Evolutionary conservation across 2,329 filamentous ascomycete species (phyloP).

Genomic region (Fusarium fujikuroi): DNA sequence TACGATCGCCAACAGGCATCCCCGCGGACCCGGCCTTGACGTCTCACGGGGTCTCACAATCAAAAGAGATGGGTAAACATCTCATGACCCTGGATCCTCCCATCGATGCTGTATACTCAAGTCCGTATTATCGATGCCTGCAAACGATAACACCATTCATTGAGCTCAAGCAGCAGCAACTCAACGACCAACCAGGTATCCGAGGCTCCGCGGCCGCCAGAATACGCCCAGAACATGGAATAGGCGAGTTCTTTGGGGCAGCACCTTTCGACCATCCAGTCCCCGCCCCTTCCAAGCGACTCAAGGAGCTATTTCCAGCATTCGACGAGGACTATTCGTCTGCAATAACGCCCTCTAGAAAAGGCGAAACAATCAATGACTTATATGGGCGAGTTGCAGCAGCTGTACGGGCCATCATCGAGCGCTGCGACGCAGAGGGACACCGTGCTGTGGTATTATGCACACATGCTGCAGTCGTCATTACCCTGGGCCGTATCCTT

Average conservation of each 20-base stretch:
- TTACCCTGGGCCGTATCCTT: conserved; percentile 83
- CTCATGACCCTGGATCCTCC: conserved; percentile 71
- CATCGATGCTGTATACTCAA: conserved; percentile 82
- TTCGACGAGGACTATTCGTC: conserved; percentile 68
- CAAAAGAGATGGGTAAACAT: conserved; percentile 77
- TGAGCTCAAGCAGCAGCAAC: conserved; percentile 51
- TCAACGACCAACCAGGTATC: conserved; percentile 10
- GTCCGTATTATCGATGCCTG: conserved; percentile 87
- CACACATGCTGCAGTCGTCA: conserved; percentile 89
- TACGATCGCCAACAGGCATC: conserved; percentile 87
- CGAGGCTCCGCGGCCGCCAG: conserved; percentile 44
- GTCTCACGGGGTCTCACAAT: conserved; percentile 85
- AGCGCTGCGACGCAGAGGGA: conserved; percentile 76
- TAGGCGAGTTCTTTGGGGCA: conserved; percentile 91
- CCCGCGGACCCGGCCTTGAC: conserved; percentile 89
- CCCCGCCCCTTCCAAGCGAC: conserved; percentile 71
- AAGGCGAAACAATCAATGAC: conserved; percentile 82
- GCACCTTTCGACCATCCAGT: conserved; percentile 87
- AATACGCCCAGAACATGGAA: conserved; percentile 66
- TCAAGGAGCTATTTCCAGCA: conserved; percentile 75
- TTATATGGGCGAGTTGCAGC: conserved; percentile 83
- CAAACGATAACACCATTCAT: conserved; percentile 82
- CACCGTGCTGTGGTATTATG: conserved; percentile 80
- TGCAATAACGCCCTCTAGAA: conserved; percentile 71
- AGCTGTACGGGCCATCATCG: conserved; percentile 75